Evolutionary conservation across 2,329 filamentous ascomycete genomes (phyloP), one percentile per base, ranked within the genome.

Genomic region (Bisporella sp.): DNA sequence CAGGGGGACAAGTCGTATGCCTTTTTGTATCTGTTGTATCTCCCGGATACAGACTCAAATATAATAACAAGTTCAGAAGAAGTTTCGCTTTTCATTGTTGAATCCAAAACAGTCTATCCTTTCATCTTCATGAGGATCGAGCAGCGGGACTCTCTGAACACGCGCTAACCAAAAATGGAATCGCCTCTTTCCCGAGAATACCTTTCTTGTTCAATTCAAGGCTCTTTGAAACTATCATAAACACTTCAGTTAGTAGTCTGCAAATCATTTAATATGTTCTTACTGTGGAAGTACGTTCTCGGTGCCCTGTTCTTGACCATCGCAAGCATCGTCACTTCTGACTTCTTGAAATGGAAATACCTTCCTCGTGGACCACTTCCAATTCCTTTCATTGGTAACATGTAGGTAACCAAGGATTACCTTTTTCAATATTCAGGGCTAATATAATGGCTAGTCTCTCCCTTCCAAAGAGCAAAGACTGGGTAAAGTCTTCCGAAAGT

Each of bases 351-450:
- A 39, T 70, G 62, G 62, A 50, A 52, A 1, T 66, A 68, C 45
- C 71, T 75, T 67, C 73, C 73, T 13, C 72, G 71, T 4, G 73
- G 73, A 6, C 73, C 73, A 2, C 66, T 59, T 3, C 71, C 72
- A 1, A 62, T 74, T 5, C 73, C 72, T 2, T 73, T 75, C 59
- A 55, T 75, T 11, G 73, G 69, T 43, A 71, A 70, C 58, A 68
- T 65, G 37, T 21, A 21, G 21, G 21, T 21, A 21, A 21, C 21
- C 21, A 21, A 21, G 21, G 21, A 21, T 21, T 21, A 21, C 21
- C 21, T 21, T 21, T 21, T 21, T 21, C 21, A 21, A 21, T 21
- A 3, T 21, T 21, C 21, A 21, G 21, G 21, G 2, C 21, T 21
- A 21, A 21, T 21, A 21, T 3, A 21, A 21, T 21, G 21, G 21